Evolutionary conservation across 1,284 basidiomycete species (phyloP).

Genomic region (Sanguinoderma infundibulare): DNA sequence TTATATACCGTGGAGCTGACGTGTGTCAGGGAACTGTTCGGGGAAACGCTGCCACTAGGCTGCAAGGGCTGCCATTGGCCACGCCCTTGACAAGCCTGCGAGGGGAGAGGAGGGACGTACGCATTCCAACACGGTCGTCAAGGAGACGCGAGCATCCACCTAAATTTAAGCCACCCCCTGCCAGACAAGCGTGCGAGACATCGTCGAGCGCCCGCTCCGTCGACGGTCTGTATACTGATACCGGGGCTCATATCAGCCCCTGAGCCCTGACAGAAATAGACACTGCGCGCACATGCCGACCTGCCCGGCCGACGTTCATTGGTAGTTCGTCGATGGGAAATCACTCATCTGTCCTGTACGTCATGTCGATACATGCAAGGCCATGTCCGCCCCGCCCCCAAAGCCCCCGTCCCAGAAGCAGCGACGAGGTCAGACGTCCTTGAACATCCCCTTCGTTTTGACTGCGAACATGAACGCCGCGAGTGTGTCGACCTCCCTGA

Average conservation of each 20-base stretch:
- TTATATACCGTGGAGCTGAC: conserved; percentile 8
- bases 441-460: conserved; percentile 55
- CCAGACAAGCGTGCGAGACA: background rate
- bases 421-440: background rate
- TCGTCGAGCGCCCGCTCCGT: background rate
- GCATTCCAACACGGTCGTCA: conserved; percentile 19
- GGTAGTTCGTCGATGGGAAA: conserved; percentile 2
- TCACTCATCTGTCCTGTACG: conserved; percentile 15
- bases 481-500: conserved; percentile 78
- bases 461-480: conserved; percentile 78
- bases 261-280: background rate
- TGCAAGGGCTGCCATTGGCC: background rate
- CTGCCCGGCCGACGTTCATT: conserved; percentile 11
- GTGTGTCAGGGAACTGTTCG: conserved; percentile 15
- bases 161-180: conserved; percentile 13
- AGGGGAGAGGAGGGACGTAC: conserved; percentile 7
- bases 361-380: conserved; percentile 11
- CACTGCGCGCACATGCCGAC: conserved; percentile 13
- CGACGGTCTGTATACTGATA: background rate
- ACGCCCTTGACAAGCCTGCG: background rate
- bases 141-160: conserved; percentile 12
- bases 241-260: too few species aligned
- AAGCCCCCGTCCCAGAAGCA: background rate
- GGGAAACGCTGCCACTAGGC: conserved; percentile 3
- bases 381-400: conserved; percentile 8